phyloP scores from a whole-genome alignment of 768 basidiomycete genomes.

The Hirschioporus abietinus region DNA sequence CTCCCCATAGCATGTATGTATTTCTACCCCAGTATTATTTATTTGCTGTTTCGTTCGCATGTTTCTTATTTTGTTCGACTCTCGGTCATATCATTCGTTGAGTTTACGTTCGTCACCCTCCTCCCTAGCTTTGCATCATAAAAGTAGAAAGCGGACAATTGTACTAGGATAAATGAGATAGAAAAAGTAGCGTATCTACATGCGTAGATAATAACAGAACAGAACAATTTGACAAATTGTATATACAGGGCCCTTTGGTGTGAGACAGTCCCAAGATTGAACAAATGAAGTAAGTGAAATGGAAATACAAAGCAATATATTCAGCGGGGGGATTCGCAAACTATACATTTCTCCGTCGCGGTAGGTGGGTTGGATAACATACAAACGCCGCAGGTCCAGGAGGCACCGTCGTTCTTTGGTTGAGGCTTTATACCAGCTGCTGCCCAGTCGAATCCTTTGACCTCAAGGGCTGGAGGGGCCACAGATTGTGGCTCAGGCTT shows the following conservation, averaged over 20 bases:
- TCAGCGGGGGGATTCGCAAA: slow-evolving; percentile 43
- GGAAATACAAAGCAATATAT: background rate
- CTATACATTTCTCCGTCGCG: slow-evolving; percentile 39
- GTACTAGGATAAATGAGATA: background rate
- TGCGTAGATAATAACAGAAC: background rate
- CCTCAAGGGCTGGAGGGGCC: slow-evolving; percentile 16
- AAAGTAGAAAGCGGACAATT: slow-evolving; percentile 2
- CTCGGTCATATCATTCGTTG: background rate
- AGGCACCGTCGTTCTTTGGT: slow-evolving; percentile 13
- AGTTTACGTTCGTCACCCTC: background rate
- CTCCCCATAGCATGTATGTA: slow-evolving; percentile 17
- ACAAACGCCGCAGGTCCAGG: slow-evolving; percentile 24
- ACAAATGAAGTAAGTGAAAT: slow-evolving; percentile 12
- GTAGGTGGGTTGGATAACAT: slow-evolving; percentile 39
- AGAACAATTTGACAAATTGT: slow-evolving; percentile 5
- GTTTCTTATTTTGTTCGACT: background rate
- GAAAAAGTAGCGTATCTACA: slow-evolving; percentile 1
- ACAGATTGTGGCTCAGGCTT: slow-evolving; percentile 8
- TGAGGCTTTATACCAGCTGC: slow-evolving; percentile 23
- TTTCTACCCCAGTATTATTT: slow-evolving; percentile 5
- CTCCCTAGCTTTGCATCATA: background rate
- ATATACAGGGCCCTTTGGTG: background rate
- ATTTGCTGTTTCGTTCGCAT: background rate
- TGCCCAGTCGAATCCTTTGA: slow-evolving; percentile 24
- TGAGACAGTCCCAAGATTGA: slow-evolving; percentile 1